Evolutionary conservation across 768 basidiomycete species (phyloP).

Genomic region (Roridomyces roridus): DNA sequence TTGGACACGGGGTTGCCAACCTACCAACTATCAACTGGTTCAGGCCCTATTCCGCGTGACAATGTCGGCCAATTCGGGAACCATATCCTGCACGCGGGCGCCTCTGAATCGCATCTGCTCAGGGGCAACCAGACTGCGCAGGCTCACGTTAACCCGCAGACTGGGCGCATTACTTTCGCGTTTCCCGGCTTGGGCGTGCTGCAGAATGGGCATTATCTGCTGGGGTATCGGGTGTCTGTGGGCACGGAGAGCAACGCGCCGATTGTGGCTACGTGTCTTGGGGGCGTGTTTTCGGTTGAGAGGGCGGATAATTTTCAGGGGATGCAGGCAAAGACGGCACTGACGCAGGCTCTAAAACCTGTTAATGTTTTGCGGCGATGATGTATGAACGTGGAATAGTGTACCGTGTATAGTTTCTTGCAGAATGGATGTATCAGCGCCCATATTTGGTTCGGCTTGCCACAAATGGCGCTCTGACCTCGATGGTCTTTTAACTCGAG

Average conservation of each 20-base stretch:
- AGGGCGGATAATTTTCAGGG: background rate
- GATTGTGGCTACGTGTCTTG: background rate
- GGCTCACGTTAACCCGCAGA: background rate
- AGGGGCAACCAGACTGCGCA: background rate
- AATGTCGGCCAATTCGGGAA: too few relatives aligned
- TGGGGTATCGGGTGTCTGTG: background rate
- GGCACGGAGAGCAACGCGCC: background rate
- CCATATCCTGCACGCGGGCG: slow-evolving; percentile 3
- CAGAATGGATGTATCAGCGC: background rate
- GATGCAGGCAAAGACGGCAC: background rate
- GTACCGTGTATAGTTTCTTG: background rate
- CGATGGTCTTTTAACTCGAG: too few relatives aligned
- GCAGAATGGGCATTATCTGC: slow-evolving; percentile 8
- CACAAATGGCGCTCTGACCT: background rate
- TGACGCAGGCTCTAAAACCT: slow-evolving; percentile 8
- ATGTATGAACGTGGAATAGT: background rate
- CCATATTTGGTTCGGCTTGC: slow-evolving; percentile 5
- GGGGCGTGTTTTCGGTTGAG: background rate
- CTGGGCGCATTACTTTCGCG: background rate
- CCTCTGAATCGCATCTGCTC: slow-evolving; percentile 14
- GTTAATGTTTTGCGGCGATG: background rate
- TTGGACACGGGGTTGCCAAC: background rate
- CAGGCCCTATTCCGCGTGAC: too few relatives aligned
- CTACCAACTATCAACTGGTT: too few relatives aligned
- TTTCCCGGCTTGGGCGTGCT: slow-evolving; percentile 13